Evolutionary conservation across 106 monocot genomes (phyloP).

Genomic region (Triglochin maritima): DNA sequence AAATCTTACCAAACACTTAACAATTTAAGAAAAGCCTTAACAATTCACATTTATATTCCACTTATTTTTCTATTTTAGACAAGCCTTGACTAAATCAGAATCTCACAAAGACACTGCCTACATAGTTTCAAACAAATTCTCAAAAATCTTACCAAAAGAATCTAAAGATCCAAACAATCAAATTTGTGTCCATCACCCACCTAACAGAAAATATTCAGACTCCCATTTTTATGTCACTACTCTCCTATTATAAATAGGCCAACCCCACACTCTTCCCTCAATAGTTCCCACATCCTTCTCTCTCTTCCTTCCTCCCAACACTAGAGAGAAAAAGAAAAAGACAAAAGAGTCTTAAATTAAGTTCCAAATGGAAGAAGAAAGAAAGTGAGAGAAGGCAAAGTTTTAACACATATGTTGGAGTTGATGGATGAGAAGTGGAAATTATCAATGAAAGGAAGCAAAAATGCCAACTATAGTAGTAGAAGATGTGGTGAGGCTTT

Average conservation of each 20-base stretch:
- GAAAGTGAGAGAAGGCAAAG: background rate
- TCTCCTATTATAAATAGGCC: conserved; percentile 3
- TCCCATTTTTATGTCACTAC: background rate
- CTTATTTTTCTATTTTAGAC: no score
- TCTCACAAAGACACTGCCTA: no score
- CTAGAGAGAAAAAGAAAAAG: background rate
- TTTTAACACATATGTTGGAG: background rate
- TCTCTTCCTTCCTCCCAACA: background rate
- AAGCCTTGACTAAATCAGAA: no score
- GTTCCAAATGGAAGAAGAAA: background rate
- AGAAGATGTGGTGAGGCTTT: background rate
- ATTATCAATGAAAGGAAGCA: conserved; percentile 24
- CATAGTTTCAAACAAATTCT: no score
- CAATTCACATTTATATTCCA: no score
- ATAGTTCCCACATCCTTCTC: background rate
- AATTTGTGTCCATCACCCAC: no score
- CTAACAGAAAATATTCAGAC: background rate
- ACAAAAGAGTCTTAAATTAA: background rate
- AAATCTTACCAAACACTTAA: no score
- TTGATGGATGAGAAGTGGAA: conserved; percentile 30
- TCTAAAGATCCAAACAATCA: no score
- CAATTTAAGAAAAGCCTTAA: no score
- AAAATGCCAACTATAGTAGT: conserved; percentile 1
- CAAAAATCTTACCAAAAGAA: no score
- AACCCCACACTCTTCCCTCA: conserved; percentile 2